Conservation (phyloP, 768 basidiomycete species). For the Terana coerulea region DNA sequence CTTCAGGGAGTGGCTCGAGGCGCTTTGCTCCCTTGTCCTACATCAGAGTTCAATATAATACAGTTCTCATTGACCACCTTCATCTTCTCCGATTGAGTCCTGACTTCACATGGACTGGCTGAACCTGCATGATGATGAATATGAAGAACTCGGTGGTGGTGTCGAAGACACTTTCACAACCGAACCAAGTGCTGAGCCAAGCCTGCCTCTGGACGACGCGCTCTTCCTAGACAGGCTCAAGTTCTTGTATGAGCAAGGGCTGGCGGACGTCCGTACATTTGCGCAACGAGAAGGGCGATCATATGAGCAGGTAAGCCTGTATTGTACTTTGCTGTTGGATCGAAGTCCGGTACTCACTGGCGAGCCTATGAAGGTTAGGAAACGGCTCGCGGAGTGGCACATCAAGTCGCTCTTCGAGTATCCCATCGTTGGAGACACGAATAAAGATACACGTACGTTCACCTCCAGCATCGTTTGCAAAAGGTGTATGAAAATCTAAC, state of each 20-base stretch:
- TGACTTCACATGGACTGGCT: too few species aligned
- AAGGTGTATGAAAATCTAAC: slow-evolving; percentile 10
- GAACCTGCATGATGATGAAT: too few species aligned
- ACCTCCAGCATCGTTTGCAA: not conserved
- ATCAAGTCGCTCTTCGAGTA: slow-evolving; percentile 50
- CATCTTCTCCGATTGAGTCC: too few species aligned
- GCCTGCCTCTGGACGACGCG: slow-evolving; percentile 33
- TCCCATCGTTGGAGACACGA: slow-evolving; percentile 4
- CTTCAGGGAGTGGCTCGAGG: too few species aligned
- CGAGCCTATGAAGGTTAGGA: slow-evolving; percentile 35
- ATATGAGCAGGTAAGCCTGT: slow-evolving; percentile 53
- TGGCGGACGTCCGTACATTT: slow-evolving; percentile 56
- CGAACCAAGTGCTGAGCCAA: too few species aligned
- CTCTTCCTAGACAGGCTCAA: slow-evolving; percentile 66
- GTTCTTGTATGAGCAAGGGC: slow-evolving; percentile 54
- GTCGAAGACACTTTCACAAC: too few species aligned
- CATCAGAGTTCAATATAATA: too few species aligned
- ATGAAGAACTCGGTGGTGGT: too few species aligned
- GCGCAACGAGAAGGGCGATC: slow-evolving; percentile 54
- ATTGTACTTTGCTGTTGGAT: not conserved
- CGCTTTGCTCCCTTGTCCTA: too few species aligned
- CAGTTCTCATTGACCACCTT: too few species aligned
- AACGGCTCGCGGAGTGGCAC: slow-evolving; percentile 62
- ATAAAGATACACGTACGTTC: not conserved
- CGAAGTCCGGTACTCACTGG: too few species aligned